Base-by-base conservation (phyloP, 306 rosid genomes). In the Dalbergia oliveri region DNA sequence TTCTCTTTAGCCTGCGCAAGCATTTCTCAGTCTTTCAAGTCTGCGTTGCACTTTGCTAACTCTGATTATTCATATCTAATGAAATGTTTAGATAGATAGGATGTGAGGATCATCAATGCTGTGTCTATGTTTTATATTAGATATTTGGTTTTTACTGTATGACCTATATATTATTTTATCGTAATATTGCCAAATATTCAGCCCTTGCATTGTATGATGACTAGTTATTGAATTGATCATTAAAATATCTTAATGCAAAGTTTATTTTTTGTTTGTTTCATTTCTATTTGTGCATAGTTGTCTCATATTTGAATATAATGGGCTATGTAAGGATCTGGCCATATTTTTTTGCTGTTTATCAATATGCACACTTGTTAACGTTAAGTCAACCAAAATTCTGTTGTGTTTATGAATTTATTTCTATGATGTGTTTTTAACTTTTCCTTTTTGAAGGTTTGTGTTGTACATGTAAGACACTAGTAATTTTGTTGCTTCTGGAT, bases 401-500 rank as follows among this genome's bases (percentile, higher is more conserved):
- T 63, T 62, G 8, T 63, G 41, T 14, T 60, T 47, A 21, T 50
- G 37, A 5, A 9, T 73, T 45, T 9, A 59, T 61, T 45, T 60
- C 21, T 76, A 10, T 31, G 13, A 47, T 56, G 11, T 13, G 19
- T 61, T 73, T 50, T 34, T 2, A 14, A 53, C 9, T 41, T 58
- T 44, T 58, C 21, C 26, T 43, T 41, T 72, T 13, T 19, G 21
- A 8, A 21, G 14, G 73, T 11, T 16, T 37, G 31, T 41, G 69
- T 14, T 26, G 60, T 80, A 59, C 31, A 43, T 72, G 58, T 37
- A 16, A 80, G 19, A 43, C 16, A 50, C 56, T 16, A 13, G 10
- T 37, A 6, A 58, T 10, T 47, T 81, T 60, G 66, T 61, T 76
- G 59, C 58, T 75, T 75, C 12, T 39, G 49, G 7, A 12, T 15